A percentile compares a stretch with the other conserved stretches of the same genome.
phyloP scores from a whole-genome alignment of 306 rosid species.

The Acacia melanoxylon region DNA sequence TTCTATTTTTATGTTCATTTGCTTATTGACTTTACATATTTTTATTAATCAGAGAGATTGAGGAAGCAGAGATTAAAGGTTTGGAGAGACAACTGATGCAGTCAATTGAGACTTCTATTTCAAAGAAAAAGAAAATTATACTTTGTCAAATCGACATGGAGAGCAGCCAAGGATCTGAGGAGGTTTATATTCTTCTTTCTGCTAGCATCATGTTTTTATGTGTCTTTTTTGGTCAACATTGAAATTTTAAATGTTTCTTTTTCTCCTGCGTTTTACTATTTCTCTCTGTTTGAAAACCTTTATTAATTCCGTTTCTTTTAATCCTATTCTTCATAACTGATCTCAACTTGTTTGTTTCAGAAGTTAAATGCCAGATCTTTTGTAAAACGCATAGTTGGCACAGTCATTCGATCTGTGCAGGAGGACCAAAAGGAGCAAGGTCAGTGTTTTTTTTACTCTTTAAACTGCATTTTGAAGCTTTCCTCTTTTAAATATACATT shows the following conservation, averaged over 20 bases:
- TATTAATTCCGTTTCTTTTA: neutral
- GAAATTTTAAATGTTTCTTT: neutral
- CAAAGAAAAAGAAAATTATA: conserved; percentile 81
- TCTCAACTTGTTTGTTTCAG: conserved; percentile 48
- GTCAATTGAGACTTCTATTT: conserved; percentile 68
- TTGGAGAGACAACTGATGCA: conserved; percentile 89
- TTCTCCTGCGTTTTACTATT: neutral
- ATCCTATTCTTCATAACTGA: conserved; percentile 4
- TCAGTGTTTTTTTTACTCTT: conserved; percentile 34
- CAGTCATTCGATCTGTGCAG: conserved; percentile 91
- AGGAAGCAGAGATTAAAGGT: conserved; percentile 71
- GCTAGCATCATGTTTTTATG: neutral
- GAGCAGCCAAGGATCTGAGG: conserved; percentile 68
- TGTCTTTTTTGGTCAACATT: neutral
- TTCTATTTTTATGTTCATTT: neutral
- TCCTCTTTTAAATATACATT: neutral
- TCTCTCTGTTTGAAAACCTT: neutral
- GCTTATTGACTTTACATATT: conserved; percentile 11
- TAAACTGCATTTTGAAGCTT: conserved; percentile 7
- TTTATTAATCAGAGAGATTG: conserved; percentile 65
- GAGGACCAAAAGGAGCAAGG: conserved; percentile 95
- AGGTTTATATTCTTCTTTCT: conserved; percentile 45
- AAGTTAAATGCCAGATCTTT: conserved; percentile 76
- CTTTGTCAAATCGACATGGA: conserved; percentile 77
- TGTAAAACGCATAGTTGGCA: conserved; percentile 85